Conservation (phyloP, 2,329 filamentous ascomycete genomes). For the Penicillium sp. region DNA sequence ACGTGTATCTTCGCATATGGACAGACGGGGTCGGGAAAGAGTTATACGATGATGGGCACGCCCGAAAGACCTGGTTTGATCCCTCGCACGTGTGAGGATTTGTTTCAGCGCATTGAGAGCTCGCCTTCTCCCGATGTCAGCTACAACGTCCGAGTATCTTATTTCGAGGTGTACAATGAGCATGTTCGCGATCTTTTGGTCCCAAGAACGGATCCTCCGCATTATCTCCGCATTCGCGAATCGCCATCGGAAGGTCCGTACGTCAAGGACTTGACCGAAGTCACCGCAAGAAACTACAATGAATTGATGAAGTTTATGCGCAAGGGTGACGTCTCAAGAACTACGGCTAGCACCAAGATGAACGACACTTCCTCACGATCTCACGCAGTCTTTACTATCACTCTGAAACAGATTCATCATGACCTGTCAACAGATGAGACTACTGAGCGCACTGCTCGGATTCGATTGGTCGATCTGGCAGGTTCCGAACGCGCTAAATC, state of each 20-base stretch:
- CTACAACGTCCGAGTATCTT: constrained; percentile 95
- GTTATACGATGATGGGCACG: constrained; percentile 95
- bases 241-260: constrained; percentile 93
- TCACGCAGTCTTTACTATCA: constrained; percentile 96
- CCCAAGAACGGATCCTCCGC: constrained; percentile 71
- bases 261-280: constrained; percentile 92
- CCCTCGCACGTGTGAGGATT: constrained; percentile 88
- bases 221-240: constrained; percentile 96
- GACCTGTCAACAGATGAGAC: constrained; percentile 97
- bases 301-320: constrained; percentile 92
- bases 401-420: constrained; percentile 96
- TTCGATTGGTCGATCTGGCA: constrained; percentile 89
- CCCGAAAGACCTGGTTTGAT: constrained; percentile 84
- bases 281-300: constrained; percentile 77
- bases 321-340: constrained; percentile 80
- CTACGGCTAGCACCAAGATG: constrained; percentile 94
- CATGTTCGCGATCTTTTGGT: constrained; percentile 92
- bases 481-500: constrained; percentile 93
- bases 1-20: constrained; percentile 99
- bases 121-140: constrained; percentile 86
- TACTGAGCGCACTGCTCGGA: constrained; percentile 88
- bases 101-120: constrained; percentile 87
- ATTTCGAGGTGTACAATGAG: constrained; percentile 99
- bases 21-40: constrained; percentile 95
- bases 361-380: constrained; percentile 97